Percentiles rank a stretch among this genome's conserved stretches.
phyloP scores from a whole-genome alignment of 148 eudicot genomes.

The Gaultheria prostrata region DNA sequence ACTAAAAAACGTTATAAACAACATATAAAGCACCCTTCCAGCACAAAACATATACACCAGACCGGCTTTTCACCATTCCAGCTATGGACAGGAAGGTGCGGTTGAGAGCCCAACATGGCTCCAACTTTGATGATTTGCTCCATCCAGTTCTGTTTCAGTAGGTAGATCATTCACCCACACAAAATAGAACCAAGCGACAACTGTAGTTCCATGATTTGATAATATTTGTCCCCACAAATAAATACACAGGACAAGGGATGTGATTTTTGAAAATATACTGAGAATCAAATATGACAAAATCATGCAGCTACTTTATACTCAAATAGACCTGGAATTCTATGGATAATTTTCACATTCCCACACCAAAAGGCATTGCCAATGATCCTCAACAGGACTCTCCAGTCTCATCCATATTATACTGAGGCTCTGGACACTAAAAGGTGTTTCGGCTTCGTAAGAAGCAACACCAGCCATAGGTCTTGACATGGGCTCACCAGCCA shows the following conservation, averaged over 20 bases:
- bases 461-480: background rate
- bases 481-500: background rate
- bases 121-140: background rate
- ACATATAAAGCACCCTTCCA: background rate
- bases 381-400: background rate
- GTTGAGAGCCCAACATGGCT: background rate
- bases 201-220: background rate
- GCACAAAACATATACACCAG: background rate
- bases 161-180: background rate
- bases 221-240: background rate
- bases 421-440: background rate
- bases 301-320: background rate
- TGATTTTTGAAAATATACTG: background rate
- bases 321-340: background rate
- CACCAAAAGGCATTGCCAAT: background rate
- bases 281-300: background rate
- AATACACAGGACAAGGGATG: background rate
- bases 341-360: background rate
- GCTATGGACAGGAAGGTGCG: background rate
- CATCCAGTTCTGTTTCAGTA: background rate
- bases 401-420: background rate
- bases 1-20: no score
- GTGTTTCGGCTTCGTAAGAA: background rate
- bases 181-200: background rate
- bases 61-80: background rate